Conservation (phyloP, 805 yeast genomes). For the Tetrapisispora iriomotensis region DNA sequence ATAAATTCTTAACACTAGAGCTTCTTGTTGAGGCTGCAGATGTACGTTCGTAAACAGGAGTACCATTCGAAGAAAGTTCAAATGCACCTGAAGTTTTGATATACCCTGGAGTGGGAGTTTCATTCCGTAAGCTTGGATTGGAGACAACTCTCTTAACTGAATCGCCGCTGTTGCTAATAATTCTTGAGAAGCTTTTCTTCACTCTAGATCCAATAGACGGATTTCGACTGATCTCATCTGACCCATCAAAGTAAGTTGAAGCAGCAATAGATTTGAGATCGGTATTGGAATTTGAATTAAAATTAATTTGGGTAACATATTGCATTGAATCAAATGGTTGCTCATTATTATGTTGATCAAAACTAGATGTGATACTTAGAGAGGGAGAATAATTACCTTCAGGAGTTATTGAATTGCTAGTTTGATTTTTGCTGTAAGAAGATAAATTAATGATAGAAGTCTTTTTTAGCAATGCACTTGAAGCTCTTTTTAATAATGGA, state of each 20-base stretch:
- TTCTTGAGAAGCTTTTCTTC: constrained; percentile 21
- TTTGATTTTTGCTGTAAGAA: neutral
- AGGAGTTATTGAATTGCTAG: neutral
- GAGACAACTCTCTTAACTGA: constrained; percentile 8
- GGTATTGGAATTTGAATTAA: neutral
- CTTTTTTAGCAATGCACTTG: constrained; percentile 24
- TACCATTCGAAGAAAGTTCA: neutral
- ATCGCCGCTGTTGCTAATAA: constrained; percentile 16
- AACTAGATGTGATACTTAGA: constrained; percentile 1
- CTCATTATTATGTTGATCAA: constrained; percentile 1
- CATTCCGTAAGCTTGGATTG: constrained; percentile 5
- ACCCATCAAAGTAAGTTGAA: neutral
- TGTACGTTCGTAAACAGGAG: neutral
- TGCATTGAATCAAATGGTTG: constrained; percentile 5
- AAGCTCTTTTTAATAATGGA: constrained; percentile 26
- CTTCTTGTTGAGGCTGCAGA: neutral
- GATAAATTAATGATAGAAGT: constrained; percentile 13
- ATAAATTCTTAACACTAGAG: neutral
- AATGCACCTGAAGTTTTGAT: neutral
- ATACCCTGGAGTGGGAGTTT: neutral
- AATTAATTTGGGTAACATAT: constrained; percentile 10
- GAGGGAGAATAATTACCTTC: neutral
- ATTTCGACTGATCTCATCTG: constrained; percentile 6
- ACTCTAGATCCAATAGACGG: constrained; percentile 23
- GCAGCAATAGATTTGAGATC: neutral